These are phyloP conservation scores for Apiospora malaysiana DNA, from an alignment of 2,329 filamentous ascomycete genomes.

Conservation along the genomic window DNA sequence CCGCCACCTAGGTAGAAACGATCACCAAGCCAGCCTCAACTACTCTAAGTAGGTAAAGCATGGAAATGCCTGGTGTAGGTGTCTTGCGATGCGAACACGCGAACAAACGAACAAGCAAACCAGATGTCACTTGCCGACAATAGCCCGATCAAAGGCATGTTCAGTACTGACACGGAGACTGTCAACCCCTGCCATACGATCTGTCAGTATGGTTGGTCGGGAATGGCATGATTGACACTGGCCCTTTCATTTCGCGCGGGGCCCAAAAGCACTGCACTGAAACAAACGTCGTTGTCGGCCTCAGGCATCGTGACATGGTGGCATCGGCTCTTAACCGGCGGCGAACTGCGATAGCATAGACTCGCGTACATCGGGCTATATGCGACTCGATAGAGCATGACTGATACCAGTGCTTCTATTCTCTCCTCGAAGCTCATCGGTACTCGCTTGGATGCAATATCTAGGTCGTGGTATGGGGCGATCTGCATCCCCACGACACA, in stretches of 20 bases:
- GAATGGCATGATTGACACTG: not conserved
- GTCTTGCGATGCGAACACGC: not conserved
- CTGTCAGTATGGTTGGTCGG: not conserved
- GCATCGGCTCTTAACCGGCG: not conserved
- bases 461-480: not conserved
- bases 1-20: not conserved
- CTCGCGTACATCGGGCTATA: not conserved
- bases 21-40: not conserved
- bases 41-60: too few relatives aligned
- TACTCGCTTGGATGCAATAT: not conserved
- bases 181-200: not conserved
- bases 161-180: not conserved
- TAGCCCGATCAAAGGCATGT: too few relatives aligned
- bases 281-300: not conserved
- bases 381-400: not conserved
- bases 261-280: not conserved
- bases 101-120: not conserved
- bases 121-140: not conserved
- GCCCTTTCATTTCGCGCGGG: slow-evolving; percentile 9
- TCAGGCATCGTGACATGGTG: not conserved
- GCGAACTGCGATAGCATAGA: not conserved
- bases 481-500: not conserved
- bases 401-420: not conserved
- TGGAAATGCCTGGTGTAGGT: not conserved
- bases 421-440: not conserved